These are phyloP conservation scores for Oryza officinalis DNA, from an alignment of 176 grass and related monocot genomes.

Conservation along the genomic window DNA sequence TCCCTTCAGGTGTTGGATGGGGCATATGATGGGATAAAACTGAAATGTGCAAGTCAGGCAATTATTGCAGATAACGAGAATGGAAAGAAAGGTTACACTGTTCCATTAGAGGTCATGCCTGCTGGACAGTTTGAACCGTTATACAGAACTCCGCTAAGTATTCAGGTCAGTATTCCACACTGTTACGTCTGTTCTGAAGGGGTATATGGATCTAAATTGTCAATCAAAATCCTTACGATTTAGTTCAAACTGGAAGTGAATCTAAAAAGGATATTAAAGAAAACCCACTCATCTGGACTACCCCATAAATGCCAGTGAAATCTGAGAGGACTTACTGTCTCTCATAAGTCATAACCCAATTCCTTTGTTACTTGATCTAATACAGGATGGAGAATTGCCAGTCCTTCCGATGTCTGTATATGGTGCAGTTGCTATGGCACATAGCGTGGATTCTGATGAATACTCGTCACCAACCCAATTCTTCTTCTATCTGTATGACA, in stretches of 20 bases:
- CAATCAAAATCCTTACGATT: not conserved
- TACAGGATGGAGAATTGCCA: slow-evolving; percentile 88
- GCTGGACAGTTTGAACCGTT: slow-evolving; percentile 94
- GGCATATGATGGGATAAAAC: slow-evolving; percentile 69
- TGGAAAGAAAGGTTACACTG: slow-evolving; percentile 58
- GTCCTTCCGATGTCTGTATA: slow-evolving; percentile 96
- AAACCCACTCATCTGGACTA: not conserved
- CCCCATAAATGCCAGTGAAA: not conserved
- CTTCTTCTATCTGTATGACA: slow-evolving; percentile 99
- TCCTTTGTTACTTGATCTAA: slow-evolving; percentile 19
- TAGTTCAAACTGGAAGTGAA: not conserved
- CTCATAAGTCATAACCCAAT: not conserved
- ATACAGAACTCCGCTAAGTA: slow-evolving; percentile 80
- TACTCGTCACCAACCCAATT: slow-evolving; percentile 87
- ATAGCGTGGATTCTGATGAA: slow-evolving; percentile 84
- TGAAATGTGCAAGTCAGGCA: slow-evolving; percentile 87
- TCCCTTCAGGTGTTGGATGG: slow-evolving; percentile 79
- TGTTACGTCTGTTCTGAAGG: not conserved
- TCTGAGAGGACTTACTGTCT: not conserved
- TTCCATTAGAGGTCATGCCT: slow-evolving; percentile 89
- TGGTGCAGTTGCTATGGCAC: slow-evolving; percentile 88
- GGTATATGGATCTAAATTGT: not conserved
- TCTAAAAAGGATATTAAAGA: not conserved
- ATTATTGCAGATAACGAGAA: slow-evolving; percentile 70
- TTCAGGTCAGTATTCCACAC: slow-evolving; percentile 60